Conservation (phyloP, 176 grass and related monocot genomes). For the Lolium rigidum region DNA sequence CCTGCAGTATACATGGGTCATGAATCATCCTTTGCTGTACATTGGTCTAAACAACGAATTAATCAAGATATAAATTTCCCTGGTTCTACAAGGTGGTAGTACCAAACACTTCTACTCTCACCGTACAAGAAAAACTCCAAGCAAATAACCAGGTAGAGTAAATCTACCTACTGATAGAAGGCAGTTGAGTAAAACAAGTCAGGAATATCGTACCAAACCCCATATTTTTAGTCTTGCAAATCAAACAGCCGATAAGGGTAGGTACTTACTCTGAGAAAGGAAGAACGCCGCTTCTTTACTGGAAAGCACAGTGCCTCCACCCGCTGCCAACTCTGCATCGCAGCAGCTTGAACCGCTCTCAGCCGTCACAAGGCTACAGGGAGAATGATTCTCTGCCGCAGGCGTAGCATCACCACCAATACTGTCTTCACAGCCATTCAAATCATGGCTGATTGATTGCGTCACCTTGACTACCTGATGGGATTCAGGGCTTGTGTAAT, state of each 20-base stretch:
- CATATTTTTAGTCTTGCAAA: background rate
- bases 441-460: constrained; percentile 27
- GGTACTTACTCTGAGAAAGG: constrained; percentile 74
- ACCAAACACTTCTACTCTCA: too few relatives aligned
- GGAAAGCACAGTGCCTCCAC: constrained; percentile 40
- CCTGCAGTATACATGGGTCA: background rate
- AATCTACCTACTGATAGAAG: background rate
- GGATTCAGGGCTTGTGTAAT: constrained; percentile 28
- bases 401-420: background rate
- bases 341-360: constrained; percentile 29
- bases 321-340: constrained; percentile 14
- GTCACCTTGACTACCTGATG: constrained; percentile 19
- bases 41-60: background rate
- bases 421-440: constrained; percentile 6
- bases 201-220: background rate
- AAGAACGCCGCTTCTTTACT: constrained; percentile 64
- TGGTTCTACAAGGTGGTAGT: too few relatives aligned
- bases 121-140: background rate
- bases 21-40: background rate
- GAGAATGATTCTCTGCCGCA: constrained; percentile 6
- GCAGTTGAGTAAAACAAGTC: background rate
- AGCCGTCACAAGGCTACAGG: background rate
- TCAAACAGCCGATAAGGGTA: constrained; percentile 18
- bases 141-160: background rate
- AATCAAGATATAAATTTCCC: too few relatives aligned